These are phyloP conservation scores for Phialocephala subalpina DNA, from an alignment of 2,329 filamentous ascomycete species.

Conservation along the genomic window DNA sequence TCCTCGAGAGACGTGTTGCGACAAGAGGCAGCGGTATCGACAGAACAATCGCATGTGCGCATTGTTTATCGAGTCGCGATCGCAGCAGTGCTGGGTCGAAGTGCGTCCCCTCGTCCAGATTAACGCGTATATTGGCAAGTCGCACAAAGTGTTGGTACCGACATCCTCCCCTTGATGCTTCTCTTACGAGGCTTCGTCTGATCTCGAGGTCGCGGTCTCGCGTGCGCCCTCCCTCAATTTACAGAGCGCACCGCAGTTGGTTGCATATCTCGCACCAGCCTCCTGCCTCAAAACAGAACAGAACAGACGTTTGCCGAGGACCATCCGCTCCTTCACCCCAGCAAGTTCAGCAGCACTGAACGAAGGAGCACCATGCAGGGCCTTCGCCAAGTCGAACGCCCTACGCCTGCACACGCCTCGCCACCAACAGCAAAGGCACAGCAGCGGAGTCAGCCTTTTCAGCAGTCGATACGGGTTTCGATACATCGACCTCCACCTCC, in stretches of 20 bases:
- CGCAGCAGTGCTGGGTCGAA: slow-evolving; percentile 3
- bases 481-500: no score
- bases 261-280: slow-evolving; percentile 14
- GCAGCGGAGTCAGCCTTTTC: not conserved
- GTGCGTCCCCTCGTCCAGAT: slow-evolving; percentile 5
- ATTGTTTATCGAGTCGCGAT: slow-evolving; percentile 8
- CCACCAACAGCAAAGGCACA: not conserved
- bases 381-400: not conserved
- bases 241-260: slow-evolving; percentile 5
- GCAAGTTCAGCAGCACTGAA: not conserved
- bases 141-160: not conserved
- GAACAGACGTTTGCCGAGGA: not conserved
- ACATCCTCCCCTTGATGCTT: not conserved
- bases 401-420: not conserved
- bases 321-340: slow-evolving; percentile 1
- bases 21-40: not conserved
- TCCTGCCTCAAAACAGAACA: not conserved
- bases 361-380: not conserved
- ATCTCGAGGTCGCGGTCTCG: not conserved
- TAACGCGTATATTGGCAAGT: slow-evolving; percentile 2
- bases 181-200: not conserved
- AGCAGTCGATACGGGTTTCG: no score
- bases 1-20: not conserved
- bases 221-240: not conserved
- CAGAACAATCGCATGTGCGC: slow-evolving; percentile 1